phyloP scores from a whole-genome alignment of 257 asterid species.

The Scutellaria barbata region DNA sequence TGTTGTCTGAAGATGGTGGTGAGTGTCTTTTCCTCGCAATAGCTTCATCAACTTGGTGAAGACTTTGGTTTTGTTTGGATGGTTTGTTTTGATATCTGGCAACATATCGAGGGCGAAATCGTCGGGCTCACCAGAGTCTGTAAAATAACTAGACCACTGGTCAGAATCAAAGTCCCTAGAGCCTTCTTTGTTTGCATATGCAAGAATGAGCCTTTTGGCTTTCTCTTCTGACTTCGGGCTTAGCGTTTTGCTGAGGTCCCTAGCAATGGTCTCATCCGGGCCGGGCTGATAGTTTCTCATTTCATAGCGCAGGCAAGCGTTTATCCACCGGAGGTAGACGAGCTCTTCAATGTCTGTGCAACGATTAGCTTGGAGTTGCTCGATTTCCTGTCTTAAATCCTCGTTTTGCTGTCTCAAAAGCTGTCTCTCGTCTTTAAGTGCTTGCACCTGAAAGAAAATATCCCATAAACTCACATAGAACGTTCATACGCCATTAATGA shows the following conservation, averaged over 20 bases:
- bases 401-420: slow-evolving; percentile 62
- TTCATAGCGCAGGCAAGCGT: slow-evolving; percentile 87
- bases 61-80: slow-evolving; percentile 46
- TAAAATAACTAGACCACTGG: slow-evolving; percentile 60
- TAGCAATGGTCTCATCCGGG: slow-evolving; percentile 65
- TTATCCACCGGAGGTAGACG: slow-evolving; percentile 92
- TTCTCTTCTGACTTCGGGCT: slow-evolving; percentile 86
- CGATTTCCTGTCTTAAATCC: slow-evolving; percentile 65
- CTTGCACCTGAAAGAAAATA: slow-evolving; percentile 51
- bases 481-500: not conserved
- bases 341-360: slow-evolving; percentile 83
- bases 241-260: slow-evolving; percentile 76
- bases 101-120: slow-evolving; percentile 46
- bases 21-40: slow-evolving; percentile 58
- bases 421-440: slow-evolving; percentile 56
- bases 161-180: slow-evolving; percentile 51
- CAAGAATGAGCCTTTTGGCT: slow-evolving; percentile 82
- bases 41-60: slow-evolving; percentile 66
- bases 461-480: not conserved
- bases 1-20: slow-evolving; percentile 39
- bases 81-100: slow-evolving; percentile 42
- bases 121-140: slow-evolving; percentile 65
- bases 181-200: slow-evolving; percentile 67
- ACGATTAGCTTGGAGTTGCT: slow-evolving; percentile 64
- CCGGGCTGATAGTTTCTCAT: slow-evolving; percentile 63